Conservation (phyloP, 371 early-diverging fungal genomes). For the Mucor piriformis region DNA sequence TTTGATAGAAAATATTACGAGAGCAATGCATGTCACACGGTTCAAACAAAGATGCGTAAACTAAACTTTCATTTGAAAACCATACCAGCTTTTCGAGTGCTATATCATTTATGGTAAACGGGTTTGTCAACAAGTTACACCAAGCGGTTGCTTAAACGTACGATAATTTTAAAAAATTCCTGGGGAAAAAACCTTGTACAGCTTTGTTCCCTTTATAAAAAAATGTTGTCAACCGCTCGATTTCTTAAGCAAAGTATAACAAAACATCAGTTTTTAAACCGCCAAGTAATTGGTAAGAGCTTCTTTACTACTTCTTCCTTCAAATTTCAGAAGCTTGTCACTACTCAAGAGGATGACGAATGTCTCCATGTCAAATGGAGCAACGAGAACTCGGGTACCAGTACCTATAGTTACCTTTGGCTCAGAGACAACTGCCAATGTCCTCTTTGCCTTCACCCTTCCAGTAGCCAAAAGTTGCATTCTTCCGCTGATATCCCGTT, state of each 20-base stretch:
- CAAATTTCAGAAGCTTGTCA: background rate
- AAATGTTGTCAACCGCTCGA: background rate
- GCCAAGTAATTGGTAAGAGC: background rate
- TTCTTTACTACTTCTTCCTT: background rate
- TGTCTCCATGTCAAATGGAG: slow-evolving; percentile 32
- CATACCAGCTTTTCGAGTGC: too few species aligned
- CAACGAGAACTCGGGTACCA: slow-evolving; percentile 1
- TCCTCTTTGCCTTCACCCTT: slow-evolving; percentile 71
- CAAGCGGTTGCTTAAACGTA: background rate
- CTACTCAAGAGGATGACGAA: slow-evolving; percentile 3
- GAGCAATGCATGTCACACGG: too few species aligned
- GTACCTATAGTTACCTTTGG: slow-evolving; percentile 69
- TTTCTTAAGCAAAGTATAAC: background rate
- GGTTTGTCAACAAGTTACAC: background rate
- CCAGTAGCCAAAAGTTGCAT: slow-evolving; percentile 80
- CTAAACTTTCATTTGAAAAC: too few species aligned
- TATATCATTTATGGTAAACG: too few species aligned
- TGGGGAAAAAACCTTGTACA: background rate
- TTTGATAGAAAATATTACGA: too few species aligned
- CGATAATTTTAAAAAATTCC: background rate
- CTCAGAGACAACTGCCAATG: slow-evolving; percentile 86
- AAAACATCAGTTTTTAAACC: background rate
- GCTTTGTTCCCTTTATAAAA: background rate
- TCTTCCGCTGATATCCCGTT: slow-evolving; percentile 74
- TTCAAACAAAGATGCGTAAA: too few species aligned